These are phyloP conservation scores for Diutina neorugosa DNA, from an alignment of 1,139 yeast genomes.

Conservation along the genomic window DNA sequence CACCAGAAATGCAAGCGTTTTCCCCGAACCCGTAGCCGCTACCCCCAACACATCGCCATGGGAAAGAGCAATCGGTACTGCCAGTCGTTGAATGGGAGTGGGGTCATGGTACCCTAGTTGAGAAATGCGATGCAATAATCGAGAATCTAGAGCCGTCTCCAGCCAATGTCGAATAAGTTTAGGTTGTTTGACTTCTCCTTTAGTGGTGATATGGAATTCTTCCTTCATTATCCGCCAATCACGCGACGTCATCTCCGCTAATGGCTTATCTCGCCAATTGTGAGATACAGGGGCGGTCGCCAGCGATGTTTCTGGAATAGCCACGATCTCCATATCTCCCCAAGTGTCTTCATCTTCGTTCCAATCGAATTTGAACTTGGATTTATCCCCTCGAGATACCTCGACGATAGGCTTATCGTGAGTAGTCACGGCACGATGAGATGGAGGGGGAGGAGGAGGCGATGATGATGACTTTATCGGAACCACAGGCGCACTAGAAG, in stretches of 20 bases:
- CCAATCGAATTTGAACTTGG: slow-evolving; percentile 62
- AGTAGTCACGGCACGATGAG: slow-evolving; percentile 5
- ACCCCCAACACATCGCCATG: slow-evolving; percentile 67
- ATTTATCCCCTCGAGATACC: background rate
- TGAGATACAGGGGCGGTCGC: slow-evolving; percentile 13
- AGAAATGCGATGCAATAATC: slow-evolving; percentile 22
- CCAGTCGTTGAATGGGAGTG: slow-evolving; percentile 82
- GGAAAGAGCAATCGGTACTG: slow-evolving; percentile 62
- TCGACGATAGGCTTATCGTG: too few relatives aligned
- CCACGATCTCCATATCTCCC: slow-evolving; percentile 29
- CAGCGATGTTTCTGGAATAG: slow-evolving; percentile 10
- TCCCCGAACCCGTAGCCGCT: slow-evolving; percentile 41
- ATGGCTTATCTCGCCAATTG: slow-evolving; percentile 65
- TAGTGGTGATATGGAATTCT: slow-evolving; percentile 56
- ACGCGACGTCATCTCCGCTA: slow-evolving; percentile 56
- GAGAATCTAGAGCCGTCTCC: slow-evolving; percentile 40
- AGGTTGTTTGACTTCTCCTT: slow-evolving; percentile 33
- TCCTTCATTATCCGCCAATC: slow-evolving; percentile 89
- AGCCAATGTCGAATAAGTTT: slow-evolving; percentile 68
- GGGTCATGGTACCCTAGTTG: slow-evolving; percentile 46
- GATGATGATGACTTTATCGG: too few relatives aligned
- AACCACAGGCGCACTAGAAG: too few relatives aligned
- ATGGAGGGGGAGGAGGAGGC: background rate
- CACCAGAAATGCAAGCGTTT: slow-evolving; percentile 10
- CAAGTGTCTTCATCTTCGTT: slow-evolving; percentile 54